Evolutionary conservation across 768 basidiomycete species (phyloP), one percentile per base, ranked within the genome.

Genomic region (Phlegmacium glaucopus): DNA sequence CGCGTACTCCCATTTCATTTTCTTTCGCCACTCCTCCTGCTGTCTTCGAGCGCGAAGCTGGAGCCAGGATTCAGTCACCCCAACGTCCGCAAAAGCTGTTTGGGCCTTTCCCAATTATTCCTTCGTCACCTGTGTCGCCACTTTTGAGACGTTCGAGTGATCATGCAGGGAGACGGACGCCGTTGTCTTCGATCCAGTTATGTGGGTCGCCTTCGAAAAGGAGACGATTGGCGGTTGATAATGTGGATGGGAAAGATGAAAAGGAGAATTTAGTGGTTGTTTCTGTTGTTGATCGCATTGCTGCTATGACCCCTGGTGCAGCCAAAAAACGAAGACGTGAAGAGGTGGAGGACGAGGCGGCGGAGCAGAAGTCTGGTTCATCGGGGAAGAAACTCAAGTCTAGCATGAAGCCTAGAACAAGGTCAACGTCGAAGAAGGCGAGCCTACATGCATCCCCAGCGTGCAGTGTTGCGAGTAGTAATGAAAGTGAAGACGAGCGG

Each of bases 251-350:
- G 63, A 25, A 57, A 3, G 63, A 80, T 1, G 64, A 83, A 61
- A 87, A 88, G 64, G 86, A 89, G 60, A 88, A 88, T 56, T 48
- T 62, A 27, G 25, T 37, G 15, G n/a, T 42, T 17, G 39, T 68
- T 1, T 66, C 76, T 30, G 68, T 77, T 16, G 51, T 67, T 26
- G 81, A 84, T 48, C 72, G 76, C 26, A 70, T 78, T 39, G 71
- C 68, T 1, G 52, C 28, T 1, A 26, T 55, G 26, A 25, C 30
- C 32, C 30, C 38, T 17, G 44, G 16, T 38, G 39, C 42, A 9
- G 22, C 22, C 22, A 56, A 53, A 51, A 83, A 83, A 61, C 69
- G 82, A 39, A 66, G 65, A 13, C 55, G 65, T 27, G 65, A 64
- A 22, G 69, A 69, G 12, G 72, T 56, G 4, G 59, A 74, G 11